Evolutionary conservation across 495 filamentous ascomycete genomes (phyloP), one percentile per base, ranked within the genome.

Genomic region (Parathielavia hyrcaniae): DNA sequence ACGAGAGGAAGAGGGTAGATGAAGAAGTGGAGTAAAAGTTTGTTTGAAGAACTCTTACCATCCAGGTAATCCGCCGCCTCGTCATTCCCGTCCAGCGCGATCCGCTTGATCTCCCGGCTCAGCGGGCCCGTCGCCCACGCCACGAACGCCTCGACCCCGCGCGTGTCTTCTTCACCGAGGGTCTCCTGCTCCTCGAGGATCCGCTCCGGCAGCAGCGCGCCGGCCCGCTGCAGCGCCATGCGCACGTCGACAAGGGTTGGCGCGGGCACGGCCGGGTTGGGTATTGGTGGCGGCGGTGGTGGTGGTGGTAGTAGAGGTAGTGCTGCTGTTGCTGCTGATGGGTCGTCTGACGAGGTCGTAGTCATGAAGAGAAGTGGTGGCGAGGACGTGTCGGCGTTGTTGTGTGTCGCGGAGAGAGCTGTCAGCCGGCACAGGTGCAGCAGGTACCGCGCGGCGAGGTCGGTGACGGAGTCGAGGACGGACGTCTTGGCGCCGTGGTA

Each of bases 171-270:
- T 13, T 79, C 76, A 0, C 79, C 64, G 12, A 55, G 40, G 8
- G 64, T 54, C 38, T 53, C 68, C 62, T 66, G 72, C 65, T 77
- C 71, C 13, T 65, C 56, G n/a, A 65, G 48, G 0, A 58, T 16
- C 46, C 81, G 69, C 58, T 86, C 79, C 4, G 89, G 86, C 50
- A 79, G 71, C 8, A 96, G 67, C 0, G 82, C 82, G 52, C 89
- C 89, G 44, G 78, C 82, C 57, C 91, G 86, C 64, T 89, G 79
- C 47, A 97, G 71, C 1, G 91, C 91, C 72, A 91, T 81, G 61
- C 89, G 84, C 63, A 95, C 81, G 70, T 97, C 90, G 55, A 85
- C 82, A 11, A 96, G 73, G 19, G 73, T 81, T 10, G 77, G 75
- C 3, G 68, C 58, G 12, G 72, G 69, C 5, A 67, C 61, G 16